Evolutionary conservation across 2,329 filamentous ascomycete species (phyloP).

Genomic region (Apiospora malaysiana): DNA sequence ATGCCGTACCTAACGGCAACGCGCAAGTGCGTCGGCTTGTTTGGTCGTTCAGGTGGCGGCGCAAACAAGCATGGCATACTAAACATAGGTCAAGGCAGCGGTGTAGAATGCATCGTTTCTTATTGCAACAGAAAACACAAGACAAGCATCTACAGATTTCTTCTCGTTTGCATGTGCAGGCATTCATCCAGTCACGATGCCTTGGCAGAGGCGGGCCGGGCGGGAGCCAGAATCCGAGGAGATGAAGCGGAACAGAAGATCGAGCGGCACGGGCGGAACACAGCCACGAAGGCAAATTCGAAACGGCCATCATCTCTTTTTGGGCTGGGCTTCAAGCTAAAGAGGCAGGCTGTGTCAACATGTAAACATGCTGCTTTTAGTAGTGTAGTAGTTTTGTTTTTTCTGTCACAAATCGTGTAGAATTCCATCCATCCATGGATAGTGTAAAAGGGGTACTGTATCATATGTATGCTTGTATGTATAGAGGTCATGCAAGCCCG

Average conservation of each 20-base stretch:
- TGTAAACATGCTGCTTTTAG: no score
- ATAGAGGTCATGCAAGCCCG: neutral
- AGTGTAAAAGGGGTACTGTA: no score
- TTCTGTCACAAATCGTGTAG: no score
- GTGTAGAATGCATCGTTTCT: neutral
- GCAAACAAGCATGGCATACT: neutral
- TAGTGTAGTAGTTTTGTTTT: no score
- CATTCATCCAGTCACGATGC: neutral
- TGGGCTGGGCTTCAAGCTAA: neutral
- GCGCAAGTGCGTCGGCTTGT: neutral
- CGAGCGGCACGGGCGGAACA: neutral
- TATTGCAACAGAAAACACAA: neutral
- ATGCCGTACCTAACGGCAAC: neutral
- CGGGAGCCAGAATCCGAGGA: neutral
- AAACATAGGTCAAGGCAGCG: neutral
- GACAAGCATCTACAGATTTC: neutral
- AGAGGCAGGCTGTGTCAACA: neutral
- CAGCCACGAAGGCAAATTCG: constrained; percentile 7
- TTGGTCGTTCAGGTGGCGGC: neutral
- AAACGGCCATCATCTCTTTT: constrained; percentile 14
- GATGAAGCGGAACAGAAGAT: neutral
- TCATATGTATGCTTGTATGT: no score
- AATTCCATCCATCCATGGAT: no score
- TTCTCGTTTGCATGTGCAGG: neutral
- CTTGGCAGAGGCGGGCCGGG: constrained; percentile 4